Percentiles rank a stretch among this genome's conserved stretches.
These are phyloP conservation scores for Waltiozyma sp. DNA, from an alignment of 1,139 yeast genomes.

Conservation along the genomic window DNA sequence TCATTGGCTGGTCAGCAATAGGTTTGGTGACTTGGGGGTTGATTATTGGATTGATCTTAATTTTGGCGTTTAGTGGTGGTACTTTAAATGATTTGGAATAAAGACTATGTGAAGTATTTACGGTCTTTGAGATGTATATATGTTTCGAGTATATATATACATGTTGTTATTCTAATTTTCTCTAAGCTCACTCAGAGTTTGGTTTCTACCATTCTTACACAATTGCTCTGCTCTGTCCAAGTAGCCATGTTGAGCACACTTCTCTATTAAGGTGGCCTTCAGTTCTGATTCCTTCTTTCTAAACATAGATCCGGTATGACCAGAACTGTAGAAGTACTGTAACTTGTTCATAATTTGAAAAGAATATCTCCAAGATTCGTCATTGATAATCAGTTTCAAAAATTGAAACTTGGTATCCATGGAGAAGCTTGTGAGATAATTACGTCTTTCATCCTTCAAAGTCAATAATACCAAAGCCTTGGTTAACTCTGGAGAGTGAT, in stretches of 20 bases:
- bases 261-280: neutral
- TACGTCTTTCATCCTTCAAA: neutral
- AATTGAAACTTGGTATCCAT: neutral
- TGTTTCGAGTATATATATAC: too few species aligned
- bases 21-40: neutral
- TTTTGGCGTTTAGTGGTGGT: neutral
- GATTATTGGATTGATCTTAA: neutral
- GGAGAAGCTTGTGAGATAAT: neutral
- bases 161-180: too few species aligned
- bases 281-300: neutral
- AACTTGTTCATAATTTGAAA: neutral
- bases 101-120: too few species aligned
- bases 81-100: too few species aligned
- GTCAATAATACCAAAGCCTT: neutral
- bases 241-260: neutral
- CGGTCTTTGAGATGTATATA: too few species aligned
- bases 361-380: neutral
- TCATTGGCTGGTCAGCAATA: neutral
- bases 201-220: too few species aligned
- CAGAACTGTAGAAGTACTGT: neutral
- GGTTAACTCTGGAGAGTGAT: neutral
- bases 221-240: neutral
- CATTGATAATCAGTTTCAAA: neutral
- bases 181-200: too few species aligned
- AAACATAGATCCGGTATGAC: neutral